Evolutionary conservation across 768 basidiomycete genomes (phyloP), one percentile per base, ranked within the genome.

Genomic region (Termitomyces sp.): DNA sequence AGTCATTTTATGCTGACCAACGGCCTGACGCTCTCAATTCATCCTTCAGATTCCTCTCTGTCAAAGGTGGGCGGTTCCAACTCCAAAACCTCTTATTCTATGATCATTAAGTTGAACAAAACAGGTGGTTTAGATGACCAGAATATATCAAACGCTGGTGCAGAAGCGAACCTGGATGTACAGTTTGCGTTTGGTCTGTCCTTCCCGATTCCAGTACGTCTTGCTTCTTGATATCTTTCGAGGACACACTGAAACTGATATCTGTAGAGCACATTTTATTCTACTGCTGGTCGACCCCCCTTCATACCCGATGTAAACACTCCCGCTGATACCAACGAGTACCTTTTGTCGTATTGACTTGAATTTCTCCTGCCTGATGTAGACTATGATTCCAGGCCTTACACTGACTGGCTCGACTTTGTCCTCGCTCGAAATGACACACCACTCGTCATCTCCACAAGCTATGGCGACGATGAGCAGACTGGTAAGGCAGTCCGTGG

Each of bases 391-490:
- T 10, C 32, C 30, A 73, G 71, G 46, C 71, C 68, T 55, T 68
- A 62, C 59, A 57, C 51, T 26, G 64, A 86, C 76, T 90, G 88
- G 88, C 71, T 91, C 16, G 77, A 85, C 44, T 85, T 79, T 58
- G 67, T 89, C n/a, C 71, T 82, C 0, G 64, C 62, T 13, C 78
- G 81, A n/a, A 53, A 71, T 10, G 67, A 74, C 41, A 69, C 79
- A 2, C 86, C 88, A 14, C 78, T 82, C 61, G 75, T 82, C 5
- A 88, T 91, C 43, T 87, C 87, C 0, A 89, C 86, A 0, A 87
- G 85, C 62, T 91, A 91, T 66, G 86, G 79, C 4, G 88, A 91
- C 50, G 79, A 83, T 59, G 89, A 91, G 57, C 87, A 88, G 67
- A 84, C 87, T 32, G 82, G 86, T 86, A 58, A 41, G n/a, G n/a